Evolutionary conservation across 2,329 filamentous ascomycete genomes (phyloP), one percentile per base, ranked within the genome.

Genomic region (Sporothrix schenckii): DNA sequence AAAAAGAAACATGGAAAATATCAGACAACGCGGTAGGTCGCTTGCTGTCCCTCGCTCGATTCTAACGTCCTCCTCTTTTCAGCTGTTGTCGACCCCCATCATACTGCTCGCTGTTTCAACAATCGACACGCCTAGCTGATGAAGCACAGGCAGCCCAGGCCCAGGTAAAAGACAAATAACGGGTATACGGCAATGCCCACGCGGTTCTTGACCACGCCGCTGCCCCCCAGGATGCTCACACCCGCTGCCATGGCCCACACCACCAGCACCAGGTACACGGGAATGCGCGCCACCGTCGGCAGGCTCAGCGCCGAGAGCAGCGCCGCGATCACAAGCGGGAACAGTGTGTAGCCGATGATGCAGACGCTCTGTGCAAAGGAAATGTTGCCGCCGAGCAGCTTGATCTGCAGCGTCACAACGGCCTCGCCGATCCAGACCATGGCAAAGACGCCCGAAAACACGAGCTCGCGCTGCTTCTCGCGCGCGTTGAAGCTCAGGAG

Each of bases 301-400:
- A 98, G 85, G 66, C 88, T 86, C 44, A 99, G 78, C 0, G 94
- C 94, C 70, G 93, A 97, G 74, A 99, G 88, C 67, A 97, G 83
- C 1, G 94, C 89, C 9, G 96, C 96, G 75, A 99, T 92, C 76
- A 98, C 95, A 68, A 99, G 88, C 1, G 95, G 95, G 82, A 99
- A 99, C 70, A 99, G 88, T 0, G 95, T 99, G 81, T 99, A 99
- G 60, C 95, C 95, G 78, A 99, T 99, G 76, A 99, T 96, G 80
- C 94, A 98, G 75, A 99, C 88, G 71, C 93, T 97, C 81, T 99
- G 95, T 77, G 97, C 95, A 80, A 99, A 99, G 21, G 95, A 97
- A 77, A 99, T 97, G 83, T 95, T 97, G 60, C 95, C 95, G 71
- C 95, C 95, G 71, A 99, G 82, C 75, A 99, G 84, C 83, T 97